Base-by-base conservation (phyloP, 108 stramenopile genomes). In the Cyclotella choctawhatcheeana region DNA sequence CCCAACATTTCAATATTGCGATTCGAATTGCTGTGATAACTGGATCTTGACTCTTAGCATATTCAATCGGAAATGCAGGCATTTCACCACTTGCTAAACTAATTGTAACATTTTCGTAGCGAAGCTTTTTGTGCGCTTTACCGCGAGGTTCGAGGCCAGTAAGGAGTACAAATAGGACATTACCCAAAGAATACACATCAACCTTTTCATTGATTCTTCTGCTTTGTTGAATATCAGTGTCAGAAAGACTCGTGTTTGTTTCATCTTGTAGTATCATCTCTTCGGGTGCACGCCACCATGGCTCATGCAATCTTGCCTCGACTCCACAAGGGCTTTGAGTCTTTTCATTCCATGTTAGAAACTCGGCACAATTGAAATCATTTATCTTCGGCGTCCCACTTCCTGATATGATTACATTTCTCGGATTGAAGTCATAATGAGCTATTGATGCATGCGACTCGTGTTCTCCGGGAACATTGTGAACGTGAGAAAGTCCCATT, bases 291-390 rank as follows among this genome's bases (percentile, higher is more conserved):
- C 91, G 55, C 91, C 91, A 92, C 63, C 81, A 73, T 14, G 91
- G 85, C 53, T 92, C 88, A 0, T 86, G 88, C 77, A 86, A 92
- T 44, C 86, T 29, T 0, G 86, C 74, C 13, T 86, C 83, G 33
- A 92, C 87, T 16, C 88, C 88, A 60, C 91, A 92, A 8, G 82
- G 68, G 66, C 65, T 61, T 45, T 85, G 77, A 27, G 80, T 81
- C 1, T 84, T 84, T 13, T 71, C 84, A 66, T 89, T 89, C 86
- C 87, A 85, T 77, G 67, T 70, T 14, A 85, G 83, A 51, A 85
- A 62, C 52, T 85, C 84, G 2, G 86, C 91, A 83, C 88, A 88
- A 51, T 92, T 92, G 65, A 92, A 92, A 67, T 92, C 91, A 56
- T 92, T 92, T 12, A 92, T 59, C 66, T 89, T 89, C 17, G 88